Base-by-base conservation (phyloP, 2,329 filamentous ascomycete species). In the Fusarium ramigenum region DNA sequence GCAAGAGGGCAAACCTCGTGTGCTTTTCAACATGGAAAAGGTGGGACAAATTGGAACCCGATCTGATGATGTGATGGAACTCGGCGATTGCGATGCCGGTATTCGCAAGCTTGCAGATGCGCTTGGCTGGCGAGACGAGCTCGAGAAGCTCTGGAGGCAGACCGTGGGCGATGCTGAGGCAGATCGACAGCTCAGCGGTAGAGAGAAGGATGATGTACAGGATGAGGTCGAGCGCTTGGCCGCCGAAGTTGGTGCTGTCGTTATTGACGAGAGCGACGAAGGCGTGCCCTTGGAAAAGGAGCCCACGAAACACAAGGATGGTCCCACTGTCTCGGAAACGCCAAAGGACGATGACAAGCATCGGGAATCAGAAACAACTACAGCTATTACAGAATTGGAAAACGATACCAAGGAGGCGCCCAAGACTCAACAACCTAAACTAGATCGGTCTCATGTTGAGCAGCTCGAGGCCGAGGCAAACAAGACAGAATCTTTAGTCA, bases 11-110 rank as follows among this genome's bases (percentile, higher is more conserved):
- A 89, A 88, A 7, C 96, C 96, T 2, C 89, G 96, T 15, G 84
- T 99, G 5, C 86, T 99, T 25, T 93, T 99, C 81, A 99, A 99
- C 80, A 88, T 92, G 83, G 93, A 98, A 81, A 85, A 85, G 40
- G 96, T 97, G 0, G 96, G 96, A 0, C 89, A 89, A 25, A 80
- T 99, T 40, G 96, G 96, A 2, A 87, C 87, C 12, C 85, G 94
- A 32, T 80, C 92, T 0, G 95, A 99, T 78, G 96, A 99, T 82
- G 95, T 99, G 0, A 79, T 97, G 10, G 82, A 94, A 42, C 85
- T 98, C 5, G 94, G 93, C 3, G 91, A 95, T 76, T 98, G 95
- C 80, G 96, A 99, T 80, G 85, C 86, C 0, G 94, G 95, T 2
- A 92, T 98, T 2, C 87, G 93, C 60, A 91, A 89, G 80, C 85